These are phyloP conservation scores for Lachancea nothofagi DNA, from an alignment of 805 yeast species.

Conservation along the genomic window DNA sequence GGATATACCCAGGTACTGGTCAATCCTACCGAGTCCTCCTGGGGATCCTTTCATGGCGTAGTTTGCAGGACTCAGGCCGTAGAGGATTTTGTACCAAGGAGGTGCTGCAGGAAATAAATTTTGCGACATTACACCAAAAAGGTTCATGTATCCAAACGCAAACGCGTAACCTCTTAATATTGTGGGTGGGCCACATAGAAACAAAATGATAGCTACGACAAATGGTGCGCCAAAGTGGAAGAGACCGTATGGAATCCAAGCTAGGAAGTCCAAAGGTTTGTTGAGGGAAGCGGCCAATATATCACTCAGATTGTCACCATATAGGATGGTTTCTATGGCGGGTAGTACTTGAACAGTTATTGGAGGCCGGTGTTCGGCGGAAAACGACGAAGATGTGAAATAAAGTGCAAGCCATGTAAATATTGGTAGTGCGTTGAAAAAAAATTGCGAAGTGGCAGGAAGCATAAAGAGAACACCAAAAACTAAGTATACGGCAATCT, in stretches of 20 bases:
- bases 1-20: conserved; percentile 67
- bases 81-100: conserved; percentile 87
- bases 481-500: conserved; percentile 31
- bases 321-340: conserved; percentile 83
- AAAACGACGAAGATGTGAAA: conserved; percentile 70
- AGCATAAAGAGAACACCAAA: conserved; percentile 47
- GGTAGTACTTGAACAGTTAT: conserved; percentile 85
- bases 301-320: conserved; percentile 84
- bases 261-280: conserved; percentile 67
- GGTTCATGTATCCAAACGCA: conserved; percentile 92
- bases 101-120: conserved; percentile 90
- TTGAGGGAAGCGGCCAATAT: conserved; percentile 70
- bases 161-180: conserved; percentile 77
- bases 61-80: conserved; percentile 86
- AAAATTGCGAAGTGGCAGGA: conserved; percentile 81
- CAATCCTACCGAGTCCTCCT: conserved; percentile 90
- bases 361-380: conserved; percentile 74
- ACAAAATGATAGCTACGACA: conserved; percentile 69
- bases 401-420: conserved; percentile 81
- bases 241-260: conserved; percentile 94
- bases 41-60: conserved; percentile 91
- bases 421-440: conserved; percentile 76
- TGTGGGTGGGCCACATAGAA: conserved; percentile 89
- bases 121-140: conserved; percentile 79
- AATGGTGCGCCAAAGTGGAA: conserved; percentile 89